Evolutionary conservation across 352 stramenopile species (phyloP), one percentile per base, ranked within the genome.

Genomic region (Globisporangium apiculatum): DNA sequence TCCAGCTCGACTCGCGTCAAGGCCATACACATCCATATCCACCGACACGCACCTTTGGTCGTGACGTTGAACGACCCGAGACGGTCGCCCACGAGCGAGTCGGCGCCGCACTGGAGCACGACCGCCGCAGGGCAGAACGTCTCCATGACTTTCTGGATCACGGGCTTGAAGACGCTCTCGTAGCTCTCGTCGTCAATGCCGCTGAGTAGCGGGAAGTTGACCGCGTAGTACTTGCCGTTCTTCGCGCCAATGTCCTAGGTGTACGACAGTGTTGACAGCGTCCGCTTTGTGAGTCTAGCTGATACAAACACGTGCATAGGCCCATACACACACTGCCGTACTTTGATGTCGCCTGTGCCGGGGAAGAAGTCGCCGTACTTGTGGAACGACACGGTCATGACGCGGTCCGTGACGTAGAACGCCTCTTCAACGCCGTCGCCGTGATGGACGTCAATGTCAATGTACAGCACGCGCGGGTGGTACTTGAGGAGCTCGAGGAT

Each of bases 371-470:
- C 97, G 31, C 97, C 97, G 71, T 98, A 99, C 76, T 99, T 99
- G 80, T 99, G 97, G 73, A 99, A 99, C 14, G 89, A 97, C 53
- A 90, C 90, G 0, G 96, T 99, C 94, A 99, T 98, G 51, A 99
- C 95, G 47, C 96, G 88, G 72, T 99, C 98, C 45, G 97, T 99
- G 15, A 88, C 91, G 81, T 99, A 99, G 68, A 99, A 99, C 15
- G 97, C 97, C 66, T 98, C 97, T 63, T 99, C 97, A 35, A 99
- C 97, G 40, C 96, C 97, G 68, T 99, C 97, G 41, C 96, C 97
- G 73, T 99, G 97, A 74, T 99, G 97, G 65, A 99, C 98, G 71
- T 99, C 97, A 84, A 99, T 99, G 74, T 99, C 97, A 62, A 99
- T 99, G 76, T 99, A 99, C 31, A 99, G 76, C 35, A 99, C 97